Base-by-base conservation (phyloP, 2,329 filamentous ascomycete genomes). In the Botrytis hyacinthi region DNA sequence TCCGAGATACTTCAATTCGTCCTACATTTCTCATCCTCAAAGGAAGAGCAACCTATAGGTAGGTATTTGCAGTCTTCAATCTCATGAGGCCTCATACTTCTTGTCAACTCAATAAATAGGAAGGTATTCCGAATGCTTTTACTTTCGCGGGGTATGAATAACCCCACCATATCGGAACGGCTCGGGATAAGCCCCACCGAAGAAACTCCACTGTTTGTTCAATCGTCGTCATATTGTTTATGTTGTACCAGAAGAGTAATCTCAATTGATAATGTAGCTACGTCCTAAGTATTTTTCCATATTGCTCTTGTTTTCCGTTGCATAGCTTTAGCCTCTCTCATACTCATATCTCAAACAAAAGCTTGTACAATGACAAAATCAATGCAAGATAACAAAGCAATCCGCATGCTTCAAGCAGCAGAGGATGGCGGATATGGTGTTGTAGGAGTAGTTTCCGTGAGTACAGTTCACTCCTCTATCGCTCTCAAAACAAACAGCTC, bases 351-450 rank as follows among this genome's bases (percentile, higher is more conserved):
- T 22, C 3, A 12, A 7, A 40, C 8, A 37, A 26, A 8, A 22
- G 18, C 32, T 32, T 37, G 18, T 9, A 70, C 12, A 62, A 70
- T 70, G 68, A 12, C 68, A 37, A 37, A 60, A 35, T 59, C 61
- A 10, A 40, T 68, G 37, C n/a, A 73, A 35, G 35, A 70, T 44
- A 73, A 73, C 26, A 70, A 40, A n/a, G 66, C 65, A 35, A 65
- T 73, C n/a, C 59, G 54, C 26, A 73, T 73, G 66, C 72, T 73
- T 63, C 54, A 73, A 40, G 85, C 85, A 54, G 88, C 88, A 26
- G 83, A 86, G 73, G 80, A 82, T 68, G 85, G 86, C 74, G 83
- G 85, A 69, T 91, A 91, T 77, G 89, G 86, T 69, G 85, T 91
- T 16, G 78, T 84, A 20, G 78, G 85, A 81, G 77, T 87, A 80